Conservation (phyloP, 2,329 filamentous ascomycete genomes). For the Xylaria sp. region DNA sequence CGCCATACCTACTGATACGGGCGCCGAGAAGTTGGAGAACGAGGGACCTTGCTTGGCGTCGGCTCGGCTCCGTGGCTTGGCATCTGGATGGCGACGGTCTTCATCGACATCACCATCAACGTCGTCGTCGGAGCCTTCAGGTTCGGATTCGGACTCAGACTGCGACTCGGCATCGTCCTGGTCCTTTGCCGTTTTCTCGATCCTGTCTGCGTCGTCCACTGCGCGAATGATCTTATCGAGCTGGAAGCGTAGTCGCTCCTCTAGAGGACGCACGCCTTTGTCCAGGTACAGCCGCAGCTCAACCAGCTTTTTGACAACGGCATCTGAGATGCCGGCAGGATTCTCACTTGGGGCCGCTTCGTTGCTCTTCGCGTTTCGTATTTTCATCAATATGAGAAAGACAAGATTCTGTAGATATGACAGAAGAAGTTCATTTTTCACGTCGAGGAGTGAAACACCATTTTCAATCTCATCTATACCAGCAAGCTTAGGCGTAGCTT, state of each 20-base stretch:
- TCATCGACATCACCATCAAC: conserved; percentile 48
- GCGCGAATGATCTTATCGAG: conserved; percentile 94
- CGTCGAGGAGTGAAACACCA: conserved; percentile 92
- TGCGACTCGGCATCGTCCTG: conserved; percentile 52
- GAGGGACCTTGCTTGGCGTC: conserved; percentile 34
- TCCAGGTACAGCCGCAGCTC: conserved; percentile 94
- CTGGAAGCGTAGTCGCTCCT: conserved; percentile 92
- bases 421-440: conserved; percentile 96
- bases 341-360: conserved; percentile 48
- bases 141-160: conserved; percentile 52
- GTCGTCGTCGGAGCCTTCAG: conserved; percentile 50
- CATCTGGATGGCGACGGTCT: conserved; percentile 27
- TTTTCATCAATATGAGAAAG: conserved; percentile 83
- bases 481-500: conserved; percentile 72
- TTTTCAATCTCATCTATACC: conserved; percentile 78
- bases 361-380: conserved; percentile 67
- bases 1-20: conserved; percentile 50
- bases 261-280: conserved; percentile 88
- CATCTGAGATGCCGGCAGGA: conserved; percentile 63
- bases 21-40: conserved; percentile 51
- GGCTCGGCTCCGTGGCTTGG: conserved; percentile 47
- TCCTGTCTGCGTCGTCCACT: conserved; percentile 76
- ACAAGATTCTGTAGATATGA: conserved; percentile 96
- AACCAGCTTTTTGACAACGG: conserved; percentile 86
- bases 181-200: conserved; percentile 50